Evolutionary conservation across 305 asterid genomes (phyloP), one percentile per base, ranked within the genome.

Genomic region (Fraxinus ornus): DNA sequence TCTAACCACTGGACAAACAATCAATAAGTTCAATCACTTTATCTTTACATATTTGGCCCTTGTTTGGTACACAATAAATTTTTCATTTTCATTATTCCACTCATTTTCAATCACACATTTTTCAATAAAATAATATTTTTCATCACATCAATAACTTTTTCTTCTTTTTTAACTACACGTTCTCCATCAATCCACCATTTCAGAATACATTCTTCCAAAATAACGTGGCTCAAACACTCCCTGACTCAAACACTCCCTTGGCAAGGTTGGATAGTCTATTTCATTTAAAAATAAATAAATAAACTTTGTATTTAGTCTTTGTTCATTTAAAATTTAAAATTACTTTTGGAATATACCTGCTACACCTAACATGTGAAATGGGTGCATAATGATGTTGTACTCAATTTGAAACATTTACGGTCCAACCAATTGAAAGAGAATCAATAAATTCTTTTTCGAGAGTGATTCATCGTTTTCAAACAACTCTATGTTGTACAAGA

Each of bases 1-100:
- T 10, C 37, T 57, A 9, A 74, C 78, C 70, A 77, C 60, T 26
- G 3, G 19, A 68, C 26, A 84, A 68, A 71, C 77, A 74, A 77
- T 84, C 75, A 83, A 78, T 66, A 52, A 52, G 62, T 17, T 17
- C 62, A n/a, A 17, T 52, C 62, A 17, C 5, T 52, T 17, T 52
- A 52, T 17, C 62, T 17, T 52, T 15, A 15, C 21, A 17, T 49
- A 15, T 49, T 47, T 15, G 21, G 60, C 5, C 33, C 3, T 24
- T 24, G 1, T 24, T 24, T 24, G 3, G 3, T 30, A 30, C 2
- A 30, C 3, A 30, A 2, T 30, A 28, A 2, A 30, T 2, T 1
- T 30, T 30, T 30, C 2, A 30, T 30, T 30, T 30, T 30, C 33
- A 30, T 30, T 30, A 0, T 30, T 30, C 2, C 2, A 30, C 33